These are phyloP conservation scores for Rhizoclosmatium sp. DNA, from an alignment of 192 early-diverging fungal genomes.

Conservation along the genomic window DNA sequence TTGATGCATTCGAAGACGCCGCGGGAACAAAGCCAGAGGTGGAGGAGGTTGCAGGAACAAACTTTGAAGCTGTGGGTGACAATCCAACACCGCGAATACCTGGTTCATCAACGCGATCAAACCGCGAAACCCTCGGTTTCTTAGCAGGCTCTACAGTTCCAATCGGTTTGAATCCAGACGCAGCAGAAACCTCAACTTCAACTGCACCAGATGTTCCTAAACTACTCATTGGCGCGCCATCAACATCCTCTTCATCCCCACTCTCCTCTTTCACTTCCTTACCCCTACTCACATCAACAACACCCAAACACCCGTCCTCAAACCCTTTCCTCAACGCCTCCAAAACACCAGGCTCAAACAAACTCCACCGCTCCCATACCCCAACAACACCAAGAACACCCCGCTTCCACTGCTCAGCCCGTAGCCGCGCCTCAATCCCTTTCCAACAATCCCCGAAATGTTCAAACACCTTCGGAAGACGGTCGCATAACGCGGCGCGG, in stretches of 20 bases:
- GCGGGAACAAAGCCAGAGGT: background rate
- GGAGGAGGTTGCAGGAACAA: background rate
- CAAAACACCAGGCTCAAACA: constrained; percentile 77
- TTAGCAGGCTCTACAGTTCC: background rate
- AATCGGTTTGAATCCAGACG: constrained; percentile 32
- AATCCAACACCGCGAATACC: background rate
- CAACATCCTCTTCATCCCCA: constrained; percentile 50
- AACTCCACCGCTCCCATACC: constrained; percentile 91
- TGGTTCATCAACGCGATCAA: no score
- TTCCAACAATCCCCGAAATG: constrained; percentile 74
- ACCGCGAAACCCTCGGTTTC: no score
- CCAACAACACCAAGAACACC: constrained; percentile 71
- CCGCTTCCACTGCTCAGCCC: constrained; percentile 75
- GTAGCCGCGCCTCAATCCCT: constrained; percentile 74
- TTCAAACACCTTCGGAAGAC: constrained; percentile 70
- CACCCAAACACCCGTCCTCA: constrained; percentile 43
- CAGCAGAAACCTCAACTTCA: background rate
- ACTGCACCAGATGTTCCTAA: background rate
- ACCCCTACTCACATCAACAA: constrained; percentile 12
- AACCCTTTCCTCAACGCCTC: constrained; percentile 64
- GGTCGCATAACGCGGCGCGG: constrained; percentile 70
- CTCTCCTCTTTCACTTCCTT: background rate
- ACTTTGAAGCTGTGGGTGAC: background rate
- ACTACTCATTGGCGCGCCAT: constrained; percentile 51
- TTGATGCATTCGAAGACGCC: no score